Evolutionary conservation across 768 basidiomycete genomes (phyloP), one percentile per base, ranked within the genome.

Genomic region (Tricholoma flavovirens): DNA sequence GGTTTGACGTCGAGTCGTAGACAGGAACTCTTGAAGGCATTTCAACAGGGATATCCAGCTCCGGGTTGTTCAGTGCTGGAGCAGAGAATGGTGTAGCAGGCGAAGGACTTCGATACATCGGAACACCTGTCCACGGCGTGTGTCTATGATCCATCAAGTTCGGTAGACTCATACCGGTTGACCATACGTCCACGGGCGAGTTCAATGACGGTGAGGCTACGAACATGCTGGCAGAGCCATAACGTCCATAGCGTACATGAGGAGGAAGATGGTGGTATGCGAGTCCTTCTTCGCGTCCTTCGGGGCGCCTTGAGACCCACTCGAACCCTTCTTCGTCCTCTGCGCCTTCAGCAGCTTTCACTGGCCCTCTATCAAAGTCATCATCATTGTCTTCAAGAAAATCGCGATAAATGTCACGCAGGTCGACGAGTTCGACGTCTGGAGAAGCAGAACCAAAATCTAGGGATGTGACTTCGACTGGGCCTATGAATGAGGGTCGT

Each of bases 401-500:
- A 68, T 96, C 95, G 52, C 85, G 86, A 72, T 95, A 92, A 56
- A 98, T 92, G 76, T 98, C 93, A 48, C 93, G 81, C 51, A 98
- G 73, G 73, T 97, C 97, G 54, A 90, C 85, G 53, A 98, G 80
- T 68, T 97, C 92, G 21, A 95, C 81, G 57, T 94, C 88, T 4
- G 97, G 97, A 2, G 85, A 67, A 17, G 76, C 74, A 0, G 86
- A 83, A 30, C 97, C 97, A 71, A 99, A 95, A 56, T 93, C 90
- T 54, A 98, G 80, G 3, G 86, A 84, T 1, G 85, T 87, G 54
- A 98, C 84, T 57, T 87, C 81, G 56, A 98, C 83, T 12, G 95
- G 93, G 2, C 97, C 97, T 35, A 99, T 90, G 70, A 95, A 98
- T 9, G 93, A 93, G 0, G 96, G 97, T n/a, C 91, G 75, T 30